A percentile compares a stretch with the other conserved stretches of the same genome.
Evolutionary conservation across 2,329 filamentous ascomycete genomes (phyloP).

Genomic region (Colletotrichum sp.): DNA sequence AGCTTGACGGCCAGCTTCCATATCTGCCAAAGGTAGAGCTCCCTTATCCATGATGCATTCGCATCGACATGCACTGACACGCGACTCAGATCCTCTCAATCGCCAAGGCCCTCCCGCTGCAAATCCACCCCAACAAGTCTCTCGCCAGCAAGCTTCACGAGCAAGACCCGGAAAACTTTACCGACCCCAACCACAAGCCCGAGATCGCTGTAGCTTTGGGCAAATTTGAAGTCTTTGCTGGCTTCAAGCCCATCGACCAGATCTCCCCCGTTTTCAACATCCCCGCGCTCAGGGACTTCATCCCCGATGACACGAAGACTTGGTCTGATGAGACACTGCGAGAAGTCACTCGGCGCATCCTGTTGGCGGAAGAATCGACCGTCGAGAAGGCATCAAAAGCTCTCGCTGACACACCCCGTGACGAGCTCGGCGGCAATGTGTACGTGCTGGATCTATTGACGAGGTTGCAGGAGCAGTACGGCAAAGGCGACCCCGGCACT

Average conservation of each 20-base stretch:
- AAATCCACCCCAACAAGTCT: constrained; percentile 75
- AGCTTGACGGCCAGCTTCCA: constrained; percentile 67
- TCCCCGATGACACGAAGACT: constrained; percentile 45
- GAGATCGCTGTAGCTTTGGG: constrained; percentile 77
- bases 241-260: constrained; percentile 70
- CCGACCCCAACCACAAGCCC: constrained; percentile 79
- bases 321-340: constrained; percentile 66
- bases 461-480: constrained; percentile 69
- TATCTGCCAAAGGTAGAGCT: constrained; percentile 70
- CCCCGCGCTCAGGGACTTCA: constrained; percentile 57
- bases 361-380: constrained; percentile 56
- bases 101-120: constrained; percentile 74
- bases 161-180: constrained; percentile 68
- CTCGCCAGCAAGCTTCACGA: constrained; percentile 69
- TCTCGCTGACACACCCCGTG: constrained; percentile 52
- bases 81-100: constrained; percentile 68
- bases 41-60: background rate
- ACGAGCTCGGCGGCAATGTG: constrained; percentile 51
- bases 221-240: constrained; percentile 77
- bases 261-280: constrained; percentile 66
- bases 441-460: constrained; percentile 71
- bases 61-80: background rate
- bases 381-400: constrained; percentile 58
- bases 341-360: constrained; percentile 58
- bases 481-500: constrained; percentile 66